Evolutionary conservation across 2,329 filamentous ascomycete genomes (phyloP).

Genomic region (Colletotrichum kahawae): DNA sequence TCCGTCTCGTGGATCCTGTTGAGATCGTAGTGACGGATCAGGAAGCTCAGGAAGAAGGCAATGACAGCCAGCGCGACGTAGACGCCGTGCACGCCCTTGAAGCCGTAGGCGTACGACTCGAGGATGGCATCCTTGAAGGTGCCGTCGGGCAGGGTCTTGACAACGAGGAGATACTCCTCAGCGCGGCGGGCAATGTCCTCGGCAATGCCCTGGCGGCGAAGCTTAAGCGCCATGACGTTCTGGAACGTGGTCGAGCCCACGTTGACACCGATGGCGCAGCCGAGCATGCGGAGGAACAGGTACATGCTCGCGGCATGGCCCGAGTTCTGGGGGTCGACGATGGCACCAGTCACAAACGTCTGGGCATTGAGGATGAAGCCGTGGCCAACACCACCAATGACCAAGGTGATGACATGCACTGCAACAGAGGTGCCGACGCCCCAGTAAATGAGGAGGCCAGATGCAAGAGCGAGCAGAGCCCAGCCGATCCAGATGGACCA

Average conservation of each 20-base stretch:
- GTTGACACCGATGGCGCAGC: slow-evolving; percentile 24
- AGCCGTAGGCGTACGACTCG: slow-evolving; percentile 17
- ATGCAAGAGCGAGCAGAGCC: slow-evolving; percentile 24
- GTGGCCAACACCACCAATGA: slow-evolving; percentile 24
- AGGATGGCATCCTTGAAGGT: slow-evolving; percentile 18
- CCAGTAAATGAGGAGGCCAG: slow-evolving; percentile 24
- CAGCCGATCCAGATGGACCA: slow-evolving; percentile 44
- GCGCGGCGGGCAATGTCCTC: slow-evolving; percentile 15
- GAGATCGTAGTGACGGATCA: slow-evolving; percentile 20
- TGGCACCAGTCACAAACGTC: slow-evolving; percentile 26
- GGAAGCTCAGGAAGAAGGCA: slow-evolving; percentile 13
- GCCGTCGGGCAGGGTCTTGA: slow-evolving; percentile 15
- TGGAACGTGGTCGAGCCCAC: slow-evolving; percentile 25
- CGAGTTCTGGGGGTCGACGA: slow-evolving; percentile 19
- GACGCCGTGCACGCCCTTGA: slow-evolving; percentile 20
- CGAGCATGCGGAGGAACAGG: slow-evolving; percentile 24
- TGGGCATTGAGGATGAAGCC: slow-evolving; percentile 27
- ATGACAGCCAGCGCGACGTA: slow-evolving; percentile 14
- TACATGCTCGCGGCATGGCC: slow-evolving; percentile 24
- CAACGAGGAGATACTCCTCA: slow-evolving; percentile 13
- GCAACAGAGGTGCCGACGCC: slow-evolving; percentile 7
- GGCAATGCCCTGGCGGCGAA: slow-evolving; percentile 14
- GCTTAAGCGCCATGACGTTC: slow-evolving; percentile 25
- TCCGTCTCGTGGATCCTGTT: slow-evolving; percentile 19
- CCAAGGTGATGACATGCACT: slow-evolving; percentile 21